These are phyloP conservation scores for Skeletonema menzelii DNA, from an alignment of 108 stramenopile species.

Conservation along the genomic window DNA sequence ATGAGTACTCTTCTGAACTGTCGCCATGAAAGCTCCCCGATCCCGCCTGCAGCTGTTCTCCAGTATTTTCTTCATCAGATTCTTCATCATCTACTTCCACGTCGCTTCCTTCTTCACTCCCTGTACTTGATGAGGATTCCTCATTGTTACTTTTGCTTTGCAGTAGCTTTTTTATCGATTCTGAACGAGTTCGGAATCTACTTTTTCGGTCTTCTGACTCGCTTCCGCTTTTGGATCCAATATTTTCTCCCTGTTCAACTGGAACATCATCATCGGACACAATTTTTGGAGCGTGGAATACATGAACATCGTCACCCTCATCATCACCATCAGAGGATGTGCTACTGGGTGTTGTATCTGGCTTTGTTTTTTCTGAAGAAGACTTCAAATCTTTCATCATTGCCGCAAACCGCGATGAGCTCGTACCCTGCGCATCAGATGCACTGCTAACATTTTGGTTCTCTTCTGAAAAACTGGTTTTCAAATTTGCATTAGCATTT, in stretches of 20 bases:
- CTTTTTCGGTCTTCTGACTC: neutral
- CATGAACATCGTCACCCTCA: conserved; percentile 15
- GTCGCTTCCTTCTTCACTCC: neutral
- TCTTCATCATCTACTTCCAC: neutral
- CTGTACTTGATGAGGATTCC: neutral
- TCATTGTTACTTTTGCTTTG: neutral
- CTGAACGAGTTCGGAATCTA: conserved; percentile 3
- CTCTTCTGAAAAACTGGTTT: neutral
- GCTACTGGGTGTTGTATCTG: neutral
- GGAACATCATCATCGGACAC: neutral
- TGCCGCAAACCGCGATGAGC: conserved; percentile 14
- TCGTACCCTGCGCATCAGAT: neutral
- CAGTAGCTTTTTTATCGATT: neutral
- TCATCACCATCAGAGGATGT: neutral
- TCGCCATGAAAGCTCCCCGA: neutral
- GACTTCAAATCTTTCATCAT: conserved; percentile 21
- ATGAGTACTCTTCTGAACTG: conserved; percentile 1
- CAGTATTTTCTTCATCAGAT: conserved; percentile 11
- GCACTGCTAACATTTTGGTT: neutral
- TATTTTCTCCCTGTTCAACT: neutral
- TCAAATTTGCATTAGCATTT: conserved; percentile 16
- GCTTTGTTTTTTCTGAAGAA: neutral
- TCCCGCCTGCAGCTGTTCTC: neutral
- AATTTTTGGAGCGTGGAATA: conserved; percentile 22
- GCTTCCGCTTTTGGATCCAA: neutral